Evolutionary conservation across 805 yeast genomes (phyloP), one percentile per base, ranked within the genome.

Genomic region (Candida endomychidarum): DNA sequence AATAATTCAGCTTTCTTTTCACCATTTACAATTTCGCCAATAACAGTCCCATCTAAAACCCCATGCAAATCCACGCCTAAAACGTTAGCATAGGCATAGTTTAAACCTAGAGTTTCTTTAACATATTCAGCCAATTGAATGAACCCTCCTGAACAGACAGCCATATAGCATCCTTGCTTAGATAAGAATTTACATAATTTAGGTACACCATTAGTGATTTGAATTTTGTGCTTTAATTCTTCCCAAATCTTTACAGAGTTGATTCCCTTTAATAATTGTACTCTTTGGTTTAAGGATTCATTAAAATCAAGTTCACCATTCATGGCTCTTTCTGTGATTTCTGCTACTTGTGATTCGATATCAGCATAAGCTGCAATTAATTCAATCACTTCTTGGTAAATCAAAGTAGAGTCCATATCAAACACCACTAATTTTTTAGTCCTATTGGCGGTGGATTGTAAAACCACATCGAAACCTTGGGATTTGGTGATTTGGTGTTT

Each of bases 401-500:
- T 93, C 56, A 93, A 68, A 0, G 99, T 93, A 0, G 97, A 89
- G 67, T 93, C 99, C 99, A 93, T 93, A 55, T 93, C 99, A 57
- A 93, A 93, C 8, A 95, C 86, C 46, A 86, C 81, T 36, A 93
- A 68, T 53, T 78, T 75, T 55, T 72, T 75, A 38, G 53, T 21
- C 38, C 75, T 53, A 5, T 29, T 38, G 1, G 29, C 37, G 5
- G 20, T 10, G 2, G 43, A 36, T 45, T 70, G 74, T 41, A 67
- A 52, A 5, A 66, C 51, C 8, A 67, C 46, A 49, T 67, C 74
- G 42, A 49, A 61, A 15, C 46, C 53, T 9, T n/a, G 2, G 5
- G 36, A 40, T 30, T 45, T 47, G 21, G 38, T 37, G 34, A 47
- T 32, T 10, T 14, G 24, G 1, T 21, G 14, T 33, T 40, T 47